A percentile compares a stretch with the other conserved stretches of the same genome.
Evolutionary conservation across 495 filamentous ascomycete genomes (phyloP).

Genomic region (Collariella sp.): DNA sequence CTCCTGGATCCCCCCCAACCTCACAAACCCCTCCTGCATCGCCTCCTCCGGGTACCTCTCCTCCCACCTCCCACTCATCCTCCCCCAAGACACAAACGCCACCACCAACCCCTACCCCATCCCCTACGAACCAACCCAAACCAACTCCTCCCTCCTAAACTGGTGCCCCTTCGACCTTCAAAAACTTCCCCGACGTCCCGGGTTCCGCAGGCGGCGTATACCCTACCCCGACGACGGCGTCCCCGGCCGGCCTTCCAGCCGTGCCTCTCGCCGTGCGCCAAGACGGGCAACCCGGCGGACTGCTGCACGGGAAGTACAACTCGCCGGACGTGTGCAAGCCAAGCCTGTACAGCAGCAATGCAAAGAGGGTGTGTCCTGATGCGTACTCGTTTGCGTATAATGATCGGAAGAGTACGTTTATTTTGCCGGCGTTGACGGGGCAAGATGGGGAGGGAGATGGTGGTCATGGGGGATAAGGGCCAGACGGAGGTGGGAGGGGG

Average conservation of each 20-base stretch:
- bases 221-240: constrained; percentile 66
- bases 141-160: constrained; percentile 38
- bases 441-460: not conserved
- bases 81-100: constrained; percentile 35
- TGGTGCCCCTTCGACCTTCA: constrained; percentile 79
- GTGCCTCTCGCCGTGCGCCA: constrained; percentile 61
- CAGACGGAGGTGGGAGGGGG: not conserved
- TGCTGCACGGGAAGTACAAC: constrained; percentile 63
- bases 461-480: not conserved
- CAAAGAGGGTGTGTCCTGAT: constrained; percentile 70
- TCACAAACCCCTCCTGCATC: constrained; percentile 66
- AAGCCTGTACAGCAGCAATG: constrained; percentile 50
- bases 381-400: constrained; percentile 77
- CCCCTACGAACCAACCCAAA: constrained; percentile 48
- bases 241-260: constrained; percentile 60
- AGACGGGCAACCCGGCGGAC: constrained; percentile 46
- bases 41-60: constrained; percentile 51
- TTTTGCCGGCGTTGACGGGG: constrained; percentile 44
- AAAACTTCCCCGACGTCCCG: constrained; percentile 48
- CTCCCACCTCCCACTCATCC: constrained; percentile 1
- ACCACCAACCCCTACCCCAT: constrained; percentile 47
- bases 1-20: constrained; percentile 56
- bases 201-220: constrained; percentile 58
- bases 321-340: constrained; percentile 51
- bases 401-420: constrained; percentile 66